Conservation (phyloP, 2,329 filamentous ascomycete species). For the Penicillium sp. region DNA sequence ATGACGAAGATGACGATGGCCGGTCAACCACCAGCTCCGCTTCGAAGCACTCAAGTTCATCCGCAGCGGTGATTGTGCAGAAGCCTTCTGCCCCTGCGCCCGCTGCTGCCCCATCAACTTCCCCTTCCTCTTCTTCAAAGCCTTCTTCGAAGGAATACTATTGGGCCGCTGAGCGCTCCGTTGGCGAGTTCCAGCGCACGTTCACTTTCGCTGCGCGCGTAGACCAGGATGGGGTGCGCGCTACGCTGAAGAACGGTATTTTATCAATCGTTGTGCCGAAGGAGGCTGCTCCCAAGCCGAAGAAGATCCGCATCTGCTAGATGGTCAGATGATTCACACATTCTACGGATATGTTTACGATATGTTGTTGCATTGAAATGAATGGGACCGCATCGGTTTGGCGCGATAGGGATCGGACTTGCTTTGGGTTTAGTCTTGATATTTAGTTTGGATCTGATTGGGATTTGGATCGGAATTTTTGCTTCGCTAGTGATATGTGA, state of each 20-base stretch:
- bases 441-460: neutral
- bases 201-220: conserved; percentile 61
- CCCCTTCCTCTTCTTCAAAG: neutral
- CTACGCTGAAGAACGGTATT: conserved; percentile 62
- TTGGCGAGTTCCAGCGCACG: conserved; percentile 60
- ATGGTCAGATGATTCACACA: neutral
- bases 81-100: conserved; percentile 8
- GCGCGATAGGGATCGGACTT: neutral
- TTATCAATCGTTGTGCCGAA: conserved; percentile 61
- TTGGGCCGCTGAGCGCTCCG: conserved; percentile 61
- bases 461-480: neutral
- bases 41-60: neutral
- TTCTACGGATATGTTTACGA: neutral
- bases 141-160: conserved; percentile 45
- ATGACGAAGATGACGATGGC: conserved; percentile 37
- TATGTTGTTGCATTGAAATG: neutral
- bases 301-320: conserved; percentile 60
- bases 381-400: neutral
- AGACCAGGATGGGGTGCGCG: conserved; percentile 62
- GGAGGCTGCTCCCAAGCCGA: conserved; percentile 51
- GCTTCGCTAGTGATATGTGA: neutral
- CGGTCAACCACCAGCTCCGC: conserved; percentile 1
- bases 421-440: neutral
- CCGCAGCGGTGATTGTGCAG: neutral
- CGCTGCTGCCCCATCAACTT: neutral